These are phyloP conservation scores for Fusarium gaditjirri DNA, from an alignment of 2,329 filamentous ascomycete species.

Conservation along the genomic window DNA sequence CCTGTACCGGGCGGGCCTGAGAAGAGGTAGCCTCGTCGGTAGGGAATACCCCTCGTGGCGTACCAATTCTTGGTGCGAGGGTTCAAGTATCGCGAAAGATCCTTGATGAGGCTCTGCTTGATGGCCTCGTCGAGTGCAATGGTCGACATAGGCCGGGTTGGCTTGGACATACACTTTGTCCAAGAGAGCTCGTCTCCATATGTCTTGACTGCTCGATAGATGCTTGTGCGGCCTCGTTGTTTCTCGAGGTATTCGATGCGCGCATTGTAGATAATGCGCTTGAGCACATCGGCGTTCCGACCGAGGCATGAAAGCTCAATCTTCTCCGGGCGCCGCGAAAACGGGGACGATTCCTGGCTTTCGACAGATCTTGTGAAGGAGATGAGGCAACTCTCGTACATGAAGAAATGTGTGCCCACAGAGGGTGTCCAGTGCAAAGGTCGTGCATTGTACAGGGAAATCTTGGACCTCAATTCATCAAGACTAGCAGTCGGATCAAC, in stretches of 20 bases:
- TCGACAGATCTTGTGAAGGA: constrained; percentile 17
- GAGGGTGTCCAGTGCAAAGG: constrained; percentile 27
- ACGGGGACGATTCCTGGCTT: neutral
- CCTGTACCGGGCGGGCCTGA: constrained; percentile 36
- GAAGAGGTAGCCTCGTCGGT: constrained; percentile 37
- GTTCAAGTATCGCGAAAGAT: constrained; percentile 30
- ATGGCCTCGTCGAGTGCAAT: constrained; percentile 26
- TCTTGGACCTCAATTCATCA: constrained; percentile 18
- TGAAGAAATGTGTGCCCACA: constrained; percentile 27
- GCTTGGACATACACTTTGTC: constrained; percentile 30
- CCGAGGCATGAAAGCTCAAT: constrained; percentile 25
- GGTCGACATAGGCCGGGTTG: constrained; percentile 28
- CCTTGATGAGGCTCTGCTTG: constrained; percentile 26
- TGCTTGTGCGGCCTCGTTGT: constrained; percentile 25
- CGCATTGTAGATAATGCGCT: constrained; percentile 25
- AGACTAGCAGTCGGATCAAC: neutral
- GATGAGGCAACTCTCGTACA: constrained; percentile 12
- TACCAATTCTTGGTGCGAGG: constrained; percentile 33
- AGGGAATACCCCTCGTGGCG: constrained; percentile 32
- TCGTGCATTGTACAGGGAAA: constrained; percentile 17
- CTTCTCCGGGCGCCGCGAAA: neutral
- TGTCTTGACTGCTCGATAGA: constrained; percentile 10
- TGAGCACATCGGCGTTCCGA: constrained; percentile 17
- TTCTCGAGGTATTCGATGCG: constrained; percentile 23
- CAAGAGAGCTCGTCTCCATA: constrained; percentile 5